Conservation (phyloP, 768 basidiomycete genomes). For the Ramaria sp. region DNA sequence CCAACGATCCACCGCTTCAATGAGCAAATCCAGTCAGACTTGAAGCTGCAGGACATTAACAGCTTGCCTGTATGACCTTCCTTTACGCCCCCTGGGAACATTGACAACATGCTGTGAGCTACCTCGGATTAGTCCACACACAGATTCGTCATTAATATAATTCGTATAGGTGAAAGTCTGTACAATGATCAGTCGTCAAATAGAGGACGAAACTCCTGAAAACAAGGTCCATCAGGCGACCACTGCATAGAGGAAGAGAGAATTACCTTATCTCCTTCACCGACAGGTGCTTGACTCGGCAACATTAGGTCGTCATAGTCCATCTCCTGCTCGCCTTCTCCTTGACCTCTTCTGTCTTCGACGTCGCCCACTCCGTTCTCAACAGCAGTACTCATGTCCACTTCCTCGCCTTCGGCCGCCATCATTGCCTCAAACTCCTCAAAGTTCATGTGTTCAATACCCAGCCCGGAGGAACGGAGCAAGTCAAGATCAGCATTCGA, state of each 20-base stretch:
- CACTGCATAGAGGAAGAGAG: not conserved
- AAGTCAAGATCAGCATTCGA: slow-evolving; percentile 42
- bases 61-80: too few relatives aligned
- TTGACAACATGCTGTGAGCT: too few relatives aligned
- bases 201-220: not conserved
- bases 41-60: too few relatives aligned
- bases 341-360: not conserved
- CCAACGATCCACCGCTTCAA: too few relatives aligned
- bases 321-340: not conserved
- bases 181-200: too few relatives aligned
- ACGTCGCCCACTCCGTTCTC: not conserved
- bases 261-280: not conserved
- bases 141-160: too few relatives aligned
- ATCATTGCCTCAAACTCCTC: slow-evolving; percentile 52
- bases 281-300: not conserved
- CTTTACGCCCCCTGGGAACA: too few relatives aligned
- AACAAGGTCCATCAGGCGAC: too few relatives aligned
- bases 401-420: slow-evolving; percentile 50
- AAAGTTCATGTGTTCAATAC: slow-evolving; percentile 52
- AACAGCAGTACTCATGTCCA: slow-evolving; percentile 12
- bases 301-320: not conserved
- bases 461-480: slow-evolving; percentile 51
- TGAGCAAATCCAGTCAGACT: too few relatives aligned
- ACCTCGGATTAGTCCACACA: too few relatives aligned
- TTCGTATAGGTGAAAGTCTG: too few relatives aligned